Evolutionary conservation across 2,329 filamentous ascomycete genomes (phyloP), one percentile per base, ranked within the genome.

Genomic region (Berkeleyomyces basicola): DNA sequence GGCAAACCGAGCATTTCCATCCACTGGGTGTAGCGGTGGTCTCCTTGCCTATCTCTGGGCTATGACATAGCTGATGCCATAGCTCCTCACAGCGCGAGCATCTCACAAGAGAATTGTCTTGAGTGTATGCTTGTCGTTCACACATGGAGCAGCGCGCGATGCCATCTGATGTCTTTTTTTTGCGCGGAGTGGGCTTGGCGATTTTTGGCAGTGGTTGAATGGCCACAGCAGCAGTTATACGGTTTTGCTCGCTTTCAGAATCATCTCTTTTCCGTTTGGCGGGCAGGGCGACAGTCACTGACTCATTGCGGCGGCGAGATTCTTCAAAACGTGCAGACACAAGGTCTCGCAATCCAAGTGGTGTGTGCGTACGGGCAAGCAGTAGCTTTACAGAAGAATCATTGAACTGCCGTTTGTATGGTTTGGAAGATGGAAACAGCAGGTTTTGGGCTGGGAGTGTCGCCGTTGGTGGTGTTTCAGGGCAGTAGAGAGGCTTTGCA

Each of bases 21-120:
- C 60, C 59, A 40, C 51, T 39, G 6, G 61, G 62, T 5, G 46
- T 53, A 10, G 49, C 61, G 1, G 55, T 36, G 23, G 60, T 65
- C 10, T 64, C 66, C 11, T 62, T 16, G n/a, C 65, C 67, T 11
- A 65, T 61, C 31, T 66, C 63, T 7, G 68, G 68, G 4, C 65
- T 65, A 59, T 67, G 66, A 62, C 69, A 70, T 31, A 66, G 63
- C 63, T 69, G 68, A 42, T 70, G 69, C 67, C 67, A 68, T 7
- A 65, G 64, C 57, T 67, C 66, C 3, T 66, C 65, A 61, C 69
- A 70, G 5, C 59, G 60, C 11, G 64, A 60, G 62, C 69, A 70
- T 4, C 62, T 40, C 36, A 70, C 59, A 43, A 70, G 65, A 9
- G 55, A 33, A 62, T 70, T 69, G n/a, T 60, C 65, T 10, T 64